Conservation (phyloP, 2,329 filamentous ascomycete species). For the Diaporthe longicolla region DNA sequence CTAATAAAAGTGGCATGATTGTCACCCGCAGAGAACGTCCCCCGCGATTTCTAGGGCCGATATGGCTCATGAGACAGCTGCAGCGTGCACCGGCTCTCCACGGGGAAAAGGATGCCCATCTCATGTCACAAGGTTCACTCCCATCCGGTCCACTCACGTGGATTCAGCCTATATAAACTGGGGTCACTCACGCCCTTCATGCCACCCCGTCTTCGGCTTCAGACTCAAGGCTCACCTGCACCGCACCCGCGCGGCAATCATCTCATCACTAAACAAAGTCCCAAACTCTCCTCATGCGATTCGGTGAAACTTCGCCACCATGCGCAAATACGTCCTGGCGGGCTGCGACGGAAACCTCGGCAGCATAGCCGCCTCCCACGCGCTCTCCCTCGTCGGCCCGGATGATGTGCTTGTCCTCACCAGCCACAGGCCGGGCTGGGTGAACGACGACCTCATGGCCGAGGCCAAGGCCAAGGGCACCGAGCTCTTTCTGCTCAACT, state of each 20-base stretch:
- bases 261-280: neutral
- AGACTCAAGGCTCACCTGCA: neutral
- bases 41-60: slow-evolving; percentile 23
- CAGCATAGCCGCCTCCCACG: slow-evolving; percentile 41
- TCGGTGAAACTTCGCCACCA: slow-evolving; percentile 1
- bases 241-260: neutral
- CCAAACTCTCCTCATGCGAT: neutral
- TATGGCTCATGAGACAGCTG: slow-evolving; percentile 32
- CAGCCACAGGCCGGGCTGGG: slow-evolving; percentile 24
- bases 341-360: slow-evolving; percentile 44
- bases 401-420: slow-evolving; percentile 43
- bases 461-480: slow-evolving; percentile 36
- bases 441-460: slow-evolving; percentile 35
- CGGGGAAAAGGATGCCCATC: slow-evolving; percentile 6
- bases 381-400: slow-evolving; percentile 40
- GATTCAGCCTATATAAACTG: neutral
- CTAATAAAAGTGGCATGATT: slow-evolving; percentile 40
- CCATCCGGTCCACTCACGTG: neutral
- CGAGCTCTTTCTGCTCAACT: slow-evolving; percentile 40
- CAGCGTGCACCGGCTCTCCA: slow-evolving; percentile 26
- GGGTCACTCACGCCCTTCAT: neutral
- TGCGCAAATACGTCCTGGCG: slow-evolving; percentile 44
- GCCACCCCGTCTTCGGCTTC: neutral
- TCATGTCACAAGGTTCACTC: slow-evolving; percentile 22
- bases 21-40: slow-evolving; percentile 23